Base-by-base conservation (phyloP, 495 filamentous ascomycete species). In the Choiromyces venosus region DNA sequence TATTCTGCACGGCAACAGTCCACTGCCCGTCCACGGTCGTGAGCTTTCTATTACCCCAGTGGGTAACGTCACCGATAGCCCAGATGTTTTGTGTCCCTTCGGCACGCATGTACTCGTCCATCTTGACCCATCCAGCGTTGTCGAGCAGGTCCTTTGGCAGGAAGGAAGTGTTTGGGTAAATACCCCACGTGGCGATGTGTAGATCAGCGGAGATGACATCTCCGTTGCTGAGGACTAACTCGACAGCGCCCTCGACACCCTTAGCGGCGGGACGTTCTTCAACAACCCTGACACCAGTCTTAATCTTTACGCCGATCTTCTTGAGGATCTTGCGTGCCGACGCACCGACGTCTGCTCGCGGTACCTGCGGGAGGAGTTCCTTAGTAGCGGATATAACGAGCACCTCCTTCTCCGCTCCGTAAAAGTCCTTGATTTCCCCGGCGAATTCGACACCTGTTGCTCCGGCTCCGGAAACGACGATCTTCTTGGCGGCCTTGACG, bases 401-500 rank as follows among this genome's bases (percentile, higher is more conserved):
- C 66, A 89, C 83, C 65, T 86, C 81, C 44, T 79, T 78, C 33
- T 83, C 76, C 44, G 74, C 67, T 14, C 82, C 76, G 67, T 82
- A 88, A 64, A 84, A 82, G 19, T 79, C 73, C 3, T 75, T 74
- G 39, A 83, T 80, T 81, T 91, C 90, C 42, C 85, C 90, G 1
- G 86, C 85, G 1, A 88, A 72, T 74, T 91, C 89, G 64, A 92
- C 86, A 16, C 90, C 91, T 3, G 90, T 87, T 5, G 88, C 83
- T 0, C 92, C 92, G 0, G 85, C 91, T 39, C 92, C 92, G 8
- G 84, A 89, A 64, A 92, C 81, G 6, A 90, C 86, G 71, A 93
- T 88, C 33, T 82, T 85, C 67, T 87, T 86, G 33, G 90, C 90
- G 1, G 46, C 73, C 5, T 82, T 74, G 68, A 92, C 85, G 29